These are phyloP conservation scores for Diaporthe sp. DNA, from an alignment of 2,329 filamentous ascomycete genomes.

Conservation along the genomic window DNA sequence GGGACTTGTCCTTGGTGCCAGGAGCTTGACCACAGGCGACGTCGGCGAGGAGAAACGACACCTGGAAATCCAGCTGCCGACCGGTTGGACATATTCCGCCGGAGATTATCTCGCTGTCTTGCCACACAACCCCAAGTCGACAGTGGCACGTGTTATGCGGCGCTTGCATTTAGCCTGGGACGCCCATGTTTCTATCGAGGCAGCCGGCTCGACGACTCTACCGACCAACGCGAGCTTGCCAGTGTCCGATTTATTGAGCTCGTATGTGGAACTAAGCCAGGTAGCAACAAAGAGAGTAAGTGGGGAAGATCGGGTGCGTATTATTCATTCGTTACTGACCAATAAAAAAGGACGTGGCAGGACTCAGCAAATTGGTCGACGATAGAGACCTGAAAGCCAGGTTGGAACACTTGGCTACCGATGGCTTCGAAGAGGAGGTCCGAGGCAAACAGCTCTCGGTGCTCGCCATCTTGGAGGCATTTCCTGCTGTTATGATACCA, in stretches of 20 bases:
- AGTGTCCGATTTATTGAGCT: conserved; percentile 74
- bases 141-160: conserved; percentile 73
- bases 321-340: background rate
- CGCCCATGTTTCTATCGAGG: conserved; percentile 71
- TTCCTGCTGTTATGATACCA: conserved; percentile 45
- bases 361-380: conserved; percentile 4
- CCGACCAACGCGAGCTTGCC: conserved; percentile 65
- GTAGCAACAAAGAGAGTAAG: conserved; percentile 71
- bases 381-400: background rate
- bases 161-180: conserved; percentile 79
- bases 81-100: conserved; percentile 73
- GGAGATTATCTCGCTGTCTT: conserved; percentile 84
- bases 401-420: conserved; percentile 3
- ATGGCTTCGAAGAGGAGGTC: conserved; percentile 54
- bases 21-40: background rate
- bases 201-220: conserved; percentile 63
- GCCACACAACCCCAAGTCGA: conserved; percentile 75
- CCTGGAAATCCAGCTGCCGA: conserved; percentile 76
- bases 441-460: conserved; percentile 56
- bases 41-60: conserved; percentile 65
- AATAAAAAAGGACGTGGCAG: background rate
- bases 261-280: conserved; percentile 80
- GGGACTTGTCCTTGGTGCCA: background rate
- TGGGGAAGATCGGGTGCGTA: background rate
- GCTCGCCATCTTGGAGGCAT: background rate